A percentile compares a stretch with the other conserved stretches of the same genome.
phyloP scores from a whole-genome alignment of 441 rosid genomes.

The Adansonia grandidieri region DNA sequence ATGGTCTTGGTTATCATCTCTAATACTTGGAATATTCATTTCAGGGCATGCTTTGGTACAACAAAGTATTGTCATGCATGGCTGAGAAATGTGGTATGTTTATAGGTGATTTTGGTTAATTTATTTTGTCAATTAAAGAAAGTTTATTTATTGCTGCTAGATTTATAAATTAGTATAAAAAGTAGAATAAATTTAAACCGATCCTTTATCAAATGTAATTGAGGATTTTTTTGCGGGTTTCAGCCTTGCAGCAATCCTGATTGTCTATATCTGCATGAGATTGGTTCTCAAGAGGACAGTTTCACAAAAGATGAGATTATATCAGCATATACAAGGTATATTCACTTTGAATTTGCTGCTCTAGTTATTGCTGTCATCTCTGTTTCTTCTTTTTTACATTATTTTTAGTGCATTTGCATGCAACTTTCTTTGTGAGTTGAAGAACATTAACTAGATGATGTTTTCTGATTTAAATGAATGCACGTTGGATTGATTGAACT shows the following conservation, averaged over 20 bases:
- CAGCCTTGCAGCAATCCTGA: slow-evolving; percentile 92
- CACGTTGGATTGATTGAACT: not conserved
- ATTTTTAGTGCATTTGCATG: not conserved
- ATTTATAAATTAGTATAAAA: not conserved
- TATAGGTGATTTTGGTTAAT: slow-evolving; percentile 18
- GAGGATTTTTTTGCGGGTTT: slow-evolving; percentile 30
- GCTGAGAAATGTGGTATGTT: slow-evolving; percentile 81
- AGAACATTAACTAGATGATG: not conserved
- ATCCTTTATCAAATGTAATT: not conserved
- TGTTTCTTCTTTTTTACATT: not conserved
- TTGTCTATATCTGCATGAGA: slow-evolving; percentile 87
- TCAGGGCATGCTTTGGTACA: slow-evolving; percentile 92
- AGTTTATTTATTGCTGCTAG: not conserved
- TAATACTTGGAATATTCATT: slow-evolving; percentile 21
- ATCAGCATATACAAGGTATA: slow-evolving; percentile 74
- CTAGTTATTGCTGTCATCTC: not conserved
- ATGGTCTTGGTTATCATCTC: not conserved
- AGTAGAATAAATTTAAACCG: not conserved
- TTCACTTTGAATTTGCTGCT: not conserved
- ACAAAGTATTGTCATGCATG: slow-evolving; percentile 93
- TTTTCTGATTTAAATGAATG: not conserved
- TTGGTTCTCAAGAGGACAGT: slow-evolving; percentile 90
- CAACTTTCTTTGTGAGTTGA: not conserved
- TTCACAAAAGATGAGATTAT: slow-evolving; percentile 87
- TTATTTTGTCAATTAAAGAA: not conserved